Conservation (phyloP, 768 basidiomycete genomes). For the Phanerochaete carnosa region DNA sequence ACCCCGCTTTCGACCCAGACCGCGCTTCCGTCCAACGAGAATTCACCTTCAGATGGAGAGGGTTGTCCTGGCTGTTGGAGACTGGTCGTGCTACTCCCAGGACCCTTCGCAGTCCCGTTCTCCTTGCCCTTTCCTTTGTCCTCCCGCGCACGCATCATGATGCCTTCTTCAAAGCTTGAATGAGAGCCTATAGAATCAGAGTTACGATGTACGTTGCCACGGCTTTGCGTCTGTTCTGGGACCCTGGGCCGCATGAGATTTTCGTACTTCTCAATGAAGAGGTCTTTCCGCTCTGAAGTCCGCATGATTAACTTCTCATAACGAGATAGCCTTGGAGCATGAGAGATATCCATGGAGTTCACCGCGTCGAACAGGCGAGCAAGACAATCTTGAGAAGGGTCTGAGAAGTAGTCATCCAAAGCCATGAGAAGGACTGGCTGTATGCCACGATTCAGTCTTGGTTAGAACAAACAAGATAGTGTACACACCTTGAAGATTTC, state of each 20-base stretch:
- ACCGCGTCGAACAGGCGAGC: slow-evolving; percentile 89
- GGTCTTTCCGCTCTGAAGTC: slow-evolving; percentile 84
- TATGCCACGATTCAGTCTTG: neutral
- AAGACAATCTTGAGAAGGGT: slow-evolving; percentile 88
- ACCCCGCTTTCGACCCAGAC: slow-evolving; percentile 77
- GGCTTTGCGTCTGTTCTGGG: slow-evolving; percentile 8
- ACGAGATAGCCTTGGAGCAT: slow-evolving; percentile 72
- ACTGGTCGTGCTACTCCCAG: slow-evolving; percentile 34
- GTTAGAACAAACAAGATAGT: neutral
- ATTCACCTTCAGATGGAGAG: slow-evolving; percentile 70
- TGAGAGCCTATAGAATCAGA: slow-evolving; percentile 46
- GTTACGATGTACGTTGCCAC: slow-evolving; percentile 12
- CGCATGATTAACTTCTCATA: slow-evolving; percentile 89
- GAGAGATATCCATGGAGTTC: slow-evolving; percentile 86
- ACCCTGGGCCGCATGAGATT: slow-evolving; percentile 24
- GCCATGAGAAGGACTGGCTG: slow-evolving; percentile 93
- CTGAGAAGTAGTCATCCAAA: slow-evolving; percentile 89
- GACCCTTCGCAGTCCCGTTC: slow-evolving; percentile 3
- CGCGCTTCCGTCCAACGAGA: slow-evolving; percentile 74
- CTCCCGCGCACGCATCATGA: slow-evolving; percentile 43
- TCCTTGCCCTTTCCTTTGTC: slow-evolving; percentile 11
- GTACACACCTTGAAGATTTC: slow-evolving; percentile 86
- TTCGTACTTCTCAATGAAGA: slow-evolving; percentile 83
- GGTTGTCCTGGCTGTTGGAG: slow-evolving; percentile 35
- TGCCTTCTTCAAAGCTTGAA: slow-evolving; percentile 68